phyloP scores from a whole-genome alignment of 768 basidiomycete genomes.

The Tephrocybe sp. region DNA sequence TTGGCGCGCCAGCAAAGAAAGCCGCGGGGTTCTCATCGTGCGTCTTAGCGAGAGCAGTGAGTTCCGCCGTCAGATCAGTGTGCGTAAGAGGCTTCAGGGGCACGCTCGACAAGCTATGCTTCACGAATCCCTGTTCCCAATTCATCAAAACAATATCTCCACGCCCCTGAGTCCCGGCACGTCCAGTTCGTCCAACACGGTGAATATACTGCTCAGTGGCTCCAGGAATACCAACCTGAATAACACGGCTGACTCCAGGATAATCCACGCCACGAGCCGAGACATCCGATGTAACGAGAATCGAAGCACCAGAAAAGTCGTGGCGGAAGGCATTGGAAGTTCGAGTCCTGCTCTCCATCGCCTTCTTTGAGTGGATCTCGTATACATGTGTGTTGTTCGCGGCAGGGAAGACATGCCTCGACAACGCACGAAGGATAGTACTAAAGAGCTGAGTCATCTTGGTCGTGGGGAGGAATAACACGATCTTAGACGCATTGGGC shows the following conservation, averaged over 20 bases:
- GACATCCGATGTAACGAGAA: conserved; percentile 86
- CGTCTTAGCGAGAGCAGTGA: conserved; percentile 44
- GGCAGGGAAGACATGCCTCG: conserved; percentile 45
- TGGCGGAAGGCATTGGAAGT: conserved; percentile 63
- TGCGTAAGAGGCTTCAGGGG: conserved; percentile 64
- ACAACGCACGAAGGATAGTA: conserved; percentile 56
- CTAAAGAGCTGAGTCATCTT: conserved; percentile 81
- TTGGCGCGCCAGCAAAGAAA: conserved; percentile 27
- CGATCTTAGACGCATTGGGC: conserved; percentile 65
- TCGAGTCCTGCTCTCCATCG: conserved; percentile 54
- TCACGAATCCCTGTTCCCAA: conserved; percentile 74
- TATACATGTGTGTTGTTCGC: conserved; percentile 54
- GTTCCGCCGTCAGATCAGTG: conserved; percentile 44
- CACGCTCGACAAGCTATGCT: conserved; percentile 60
- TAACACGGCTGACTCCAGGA: conserved; percentile 83
- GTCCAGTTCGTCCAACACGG: conserved; percentile 83
- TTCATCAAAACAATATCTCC: conserved; percentile 81
- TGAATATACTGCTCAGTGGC: conserved; percentile 77
- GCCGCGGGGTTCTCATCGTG: conserved; percentile 44
- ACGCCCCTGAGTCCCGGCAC: conserved; percentile 60
- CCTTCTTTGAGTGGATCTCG: conserved; percentile 82
- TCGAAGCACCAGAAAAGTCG: conserved; percentile 49
- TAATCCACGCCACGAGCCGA: conserved; percentile 91
- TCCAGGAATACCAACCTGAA: conserved; percentile 85
- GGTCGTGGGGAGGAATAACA: conserved; percentile 85